Conservation (phyloP, 805 yeast genomes). For the Cyberlindnera euphorbiae region DNA sequence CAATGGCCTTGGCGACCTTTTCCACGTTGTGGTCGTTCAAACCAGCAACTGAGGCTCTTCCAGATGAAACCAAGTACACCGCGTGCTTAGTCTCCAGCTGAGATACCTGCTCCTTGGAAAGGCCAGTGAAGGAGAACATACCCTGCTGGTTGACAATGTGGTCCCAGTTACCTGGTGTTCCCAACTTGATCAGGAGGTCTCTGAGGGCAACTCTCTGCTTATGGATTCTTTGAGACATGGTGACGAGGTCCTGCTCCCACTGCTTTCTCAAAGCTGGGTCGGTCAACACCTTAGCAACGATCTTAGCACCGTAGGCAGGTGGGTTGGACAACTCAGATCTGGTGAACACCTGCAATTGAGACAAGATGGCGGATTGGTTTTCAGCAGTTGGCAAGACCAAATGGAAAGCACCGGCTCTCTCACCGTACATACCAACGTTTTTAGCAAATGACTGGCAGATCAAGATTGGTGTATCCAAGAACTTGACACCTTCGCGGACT, state of each 20-base stretch:
- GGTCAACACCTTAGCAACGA: slow-evolving; percentile 71
- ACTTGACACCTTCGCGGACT: slow-evolving; percentile 50
- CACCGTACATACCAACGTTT: slow-evolving; percentile 96
- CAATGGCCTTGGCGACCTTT: slow-evolving; percentile 75
- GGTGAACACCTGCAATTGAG: slow-evolving; percentile 72
- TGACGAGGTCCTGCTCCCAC: slow-evolving; percentile 80
- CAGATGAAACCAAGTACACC: slow-evolving; percentile 74
- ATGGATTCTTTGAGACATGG: slow-evolving; percentile 82
- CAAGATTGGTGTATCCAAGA: slow-evolving; percentile 51
- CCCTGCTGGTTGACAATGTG: slow-evolving; percentile 90
- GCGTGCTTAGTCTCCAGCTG: slow-evolving; percentile 74
- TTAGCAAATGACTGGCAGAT: slow-evolving; percentile 96
- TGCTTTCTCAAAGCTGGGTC: slow-evolving; percentile 62
- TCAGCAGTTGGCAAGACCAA: slow-evolving; percentile 46
- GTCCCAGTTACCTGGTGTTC: slow-evolving; percentile 89
- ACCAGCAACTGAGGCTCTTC: slow-evolving; percentile 94
- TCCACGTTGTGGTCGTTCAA: slow-evolving; percentile 74
- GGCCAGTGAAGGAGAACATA: slow-evolving; percentile 95
- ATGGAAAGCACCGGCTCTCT: slow-evolving; percentile 93
- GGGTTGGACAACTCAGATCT: slow-evolving; percentile 90
- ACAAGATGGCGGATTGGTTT: slow-evolving; percentile 52
- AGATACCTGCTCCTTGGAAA: slow-evolving; percentile 68
- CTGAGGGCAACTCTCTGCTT: slow-evolving; percentile 72
- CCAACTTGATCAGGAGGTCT: slow-evolving; percentile 51
- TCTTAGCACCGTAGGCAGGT: slow-evolving; percentile 93